Percentiles rank a stretch among this genome's conserved stretches.
Conservation (phyloP, 257 asterid species). For the Jacaranda copaia region DNA sequence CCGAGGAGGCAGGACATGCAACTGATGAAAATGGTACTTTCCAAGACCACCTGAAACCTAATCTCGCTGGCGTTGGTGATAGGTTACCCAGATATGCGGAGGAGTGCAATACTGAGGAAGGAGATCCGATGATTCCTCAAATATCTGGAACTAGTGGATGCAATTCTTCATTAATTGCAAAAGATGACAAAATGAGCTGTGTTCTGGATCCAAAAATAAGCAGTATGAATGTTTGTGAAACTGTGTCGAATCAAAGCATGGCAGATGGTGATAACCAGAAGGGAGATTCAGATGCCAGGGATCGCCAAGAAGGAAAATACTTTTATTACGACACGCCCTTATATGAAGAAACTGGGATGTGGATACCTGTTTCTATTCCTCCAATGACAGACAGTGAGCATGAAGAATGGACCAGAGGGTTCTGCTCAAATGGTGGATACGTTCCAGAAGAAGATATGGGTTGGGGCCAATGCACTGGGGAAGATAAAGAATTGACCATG, state of each 20-base stretch:
- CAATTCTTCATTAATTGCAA: constrained; percentile 38
- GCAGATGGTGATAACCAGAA: constrained; percentile 32
- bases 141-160: constrained; percentile 25
- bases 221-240: constrained; percentile 30
- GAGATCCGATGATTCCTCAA: constrained; percentile 32
- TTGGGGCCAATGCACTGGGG: constrained; percentile 65
- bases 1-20: constrained; percentile 29
- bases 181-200: constrained; percentile 28
- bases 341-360: constrained; percentile 87
- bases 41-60: constrained; percentile 13
- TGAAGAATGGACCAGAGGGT: constrained; percentile 82
- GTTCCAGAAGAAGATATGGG: constrained; percentile 73
- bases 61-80: constrained; percentile 25
- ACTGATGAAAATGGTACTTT: constrained; percentile 10
- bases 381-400: constrained; percentile 89
- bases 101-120: constrained; percentile 38
- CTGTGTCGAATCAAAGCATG: constrained; percentile 35
- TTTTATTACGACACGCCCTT: constrained; percentile 83
- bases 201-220: constrained; percentile 40
- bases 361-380: constrained; percentile 99
- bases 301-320: constrained; percentile 59
- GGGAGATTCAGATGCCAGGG: constrained; percentile 38
- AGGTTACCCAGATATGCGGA: constrained; percentile 22
- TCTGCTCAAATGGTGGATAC: constrained; percentile 77
- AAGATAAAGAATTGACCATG: constrained; percentile 90